Conservation (phyloP, 768 basidiomycete genomes). For the Podaxis sp. region DNA sequence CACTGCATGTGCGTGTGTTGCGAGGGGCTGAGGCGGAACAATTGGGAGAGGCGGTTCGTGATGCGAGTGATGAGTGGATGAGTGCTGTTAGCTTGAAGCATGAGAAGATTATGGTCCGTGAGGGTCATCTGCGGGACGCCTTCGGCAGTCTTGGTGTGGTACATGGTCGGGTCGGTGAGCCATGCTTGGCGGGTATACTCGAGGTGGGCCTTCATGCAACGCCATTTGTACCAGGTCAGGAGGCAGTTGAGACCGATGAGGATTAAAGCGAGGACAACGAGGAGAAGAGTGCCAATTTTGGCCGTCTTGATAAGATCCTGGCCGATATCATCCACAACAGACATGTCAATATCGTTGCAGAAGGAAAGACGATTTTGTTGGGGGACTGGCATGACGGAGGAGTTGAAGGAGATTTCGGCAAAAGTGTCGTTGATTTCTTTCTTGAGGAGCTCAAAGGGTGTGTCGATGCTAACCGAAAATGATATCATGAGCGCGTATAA, state of each 20-base stretch:
- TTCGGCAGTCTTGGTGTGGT: conserved; percentile 33
- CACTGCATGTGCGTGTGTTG: conserved; percentile 75
- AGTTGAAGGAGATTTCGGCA: conserved; percentile 64
- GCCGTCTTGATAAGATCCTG: conserved; percentile 75
- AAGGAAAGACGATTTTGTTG: conserved; percentile 65
- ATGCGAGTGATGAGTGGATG: conserved; percentile 76
- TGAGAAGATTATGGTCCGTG: conserved; percentile 74
- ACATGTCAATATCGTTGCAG: conserved; percentile 77
- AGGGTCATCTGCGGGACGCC: conserved; percentile 54
- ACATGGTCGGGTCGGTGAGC: conserved; percentile 66
- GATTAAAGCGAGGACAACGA: conserved; percentile 69
- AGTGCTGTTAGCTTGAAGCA: conserved; percentile 63
- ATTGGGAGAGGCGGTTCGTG: conserved; percentile 48
- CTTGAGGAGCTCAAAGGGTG: conserved; percentile 86
- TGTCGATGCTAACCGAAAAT: conserved; percentile 55
- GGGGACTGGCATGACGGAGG: conserved; percentile 76
- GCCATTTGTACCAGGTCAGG: conserved; percentile 91
- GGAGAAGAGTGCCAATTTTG: conserved; percentile 74
- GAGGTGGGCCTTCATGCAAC: conserved; percentile 62
- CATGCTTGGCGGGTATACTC: conserved; percentile 75
- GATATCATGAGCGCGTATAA: conserved; percentile 5
- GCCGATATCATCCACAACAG: conserved; percentile 83
- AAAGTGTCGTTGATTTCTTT: conserved; percentile 89
- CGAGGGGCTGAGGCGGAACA: conserved; percentile 53
- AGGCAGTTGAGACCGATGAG: conserved; percentile 72